A percentile compares a stretch with the other conserved stretches of the same genome.
These are phyloP conservation scores for Scheffersomyces illinoinensis DNA, from an alignment of 1,139 yeast genomes.

Conservation along the genomic window DNA sequence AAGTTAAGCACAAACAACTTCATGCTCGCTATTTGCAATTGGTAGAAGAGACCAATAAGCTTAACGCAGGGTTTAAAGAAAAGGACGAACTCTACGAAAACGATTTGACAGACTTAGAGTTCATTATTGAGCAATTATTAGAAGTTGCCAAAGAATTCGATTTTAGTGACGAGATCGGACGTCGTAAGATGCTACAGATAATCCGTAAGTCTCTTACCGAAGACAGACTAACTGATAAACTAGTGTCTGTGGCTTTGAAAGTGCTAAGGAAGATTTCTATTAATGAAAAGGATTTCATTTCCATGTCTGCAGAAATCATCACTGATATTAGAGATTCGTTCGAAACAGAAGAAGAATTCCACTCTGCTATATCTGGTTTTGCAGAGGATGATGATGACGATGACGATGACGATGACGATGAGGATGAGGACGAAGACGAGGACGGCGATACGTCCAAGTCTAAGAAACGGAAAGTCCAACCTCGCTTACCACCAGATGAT, in stretches of 20 bases:
- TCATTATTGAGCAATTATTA: slow-evolving; percentile 73
- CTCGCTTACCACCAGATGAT: slow-evolving; percentile 46
- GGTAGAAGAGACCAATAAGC: slow-evolving; percentile 12
- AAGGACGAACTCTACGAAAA: slow-evolving; percentile 30
- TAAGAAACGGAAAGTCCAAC: slow-evolving; percentile 37
- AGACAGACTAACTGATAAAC: slow-evolving; percentile 52
- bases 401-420: slow-evolving; percentile 27
- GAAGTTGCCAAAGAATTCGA: slow-evolving; percentile 72
- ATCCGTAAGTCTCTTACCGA: slow-evolving; percentile 62
- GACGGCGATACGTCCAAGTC: slow-evolving; percentile 11
- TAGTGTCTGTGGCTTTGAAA: slow-evolving; percentile 59
- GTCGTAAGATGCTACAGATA: slow-evolving; percentile 76
- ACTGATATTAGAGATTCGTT: slow-evolving; percentile 81
- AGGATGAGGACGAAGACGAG: slow-evolving; percentile 25
- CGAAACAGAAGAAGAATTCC: slow-evolving; percentile 46
- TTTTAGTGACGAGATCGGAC: slow-evolving; percentile 88
- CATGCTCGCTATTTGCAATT: slow-evolving; percentile 16
- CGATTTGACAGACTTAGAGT: slow-evolving; percentile 61
- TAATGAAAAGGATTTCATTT: slow-evolving; percentile 79
- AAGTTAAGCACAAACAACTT: slow-evolving; percentile 18
- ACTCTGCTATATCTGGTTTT: slow-evolving; percentile 53
- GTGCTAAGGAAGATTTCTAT: slow-evolving; percentile 72
- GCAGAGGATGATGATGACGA: slow-evolving; percentile 34
- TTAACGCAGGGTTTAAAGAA: slow-evolving; percentile 14
- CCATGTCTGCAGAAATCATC: slow-evolving; percentile 82